These are phyloP conservation scores for Phaeosphaeriaceae sp. DNA, from an alignment of 2,329 filamentous ascomycete species.

Conservation along the genomic window DNA sequence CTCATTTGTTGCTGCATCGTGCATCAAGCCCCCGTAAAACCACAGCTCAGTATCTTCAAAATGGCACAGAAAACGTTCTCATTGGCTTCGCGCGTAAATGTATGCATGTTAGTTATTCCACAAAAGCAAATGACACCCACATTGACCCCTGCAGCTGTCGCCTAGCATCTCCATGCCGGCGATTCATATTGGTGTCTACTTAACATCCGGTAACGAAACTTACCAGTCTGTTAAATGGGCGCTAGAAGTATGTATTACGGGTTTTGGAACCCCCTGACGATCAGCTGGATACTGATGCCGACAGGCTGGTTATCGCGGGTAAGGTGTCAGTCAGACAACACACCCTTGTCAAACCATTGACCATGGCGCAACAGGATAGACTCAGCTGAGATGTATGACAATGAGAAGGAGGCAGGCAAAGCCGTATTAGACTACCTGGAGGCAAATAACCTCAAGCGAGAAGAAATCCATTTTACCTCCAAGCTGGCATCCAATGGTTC, in stretches of 20 bases:
- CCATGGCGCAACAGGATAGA: conserved; percentile 54
- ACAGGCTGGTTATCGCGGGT: conserved; percentile 56
- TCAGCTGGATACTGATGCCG: conserved; percentile 23
- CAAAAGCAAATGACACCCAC: conserved; percentile 3
- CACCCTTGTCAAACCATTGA: conserved; percentile 27
- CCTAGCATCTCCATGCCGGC: conserved; percentile 72
- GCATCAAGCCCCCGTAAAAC: conserved; percentile 20
- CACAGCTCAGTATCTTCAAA: conserved; percentile 13
- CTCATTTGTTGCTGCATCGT: conserved; percentile 32
- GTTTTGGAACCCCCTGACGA: conserved; percentile 15
- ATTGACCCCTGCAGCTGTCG: conserved; percentile 47
- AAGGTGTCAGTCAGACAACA: conserved; percentile 24
- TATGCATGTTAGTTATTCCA: conserved; percentile 18
- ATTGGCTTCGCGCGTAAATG: conserved; percentile 53
- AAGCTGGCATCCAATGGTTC: conserved; percentile 73
- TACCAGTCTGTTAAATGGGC: conserved; percentile 63
- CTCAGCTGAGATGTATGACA: conserved; percentile 69
- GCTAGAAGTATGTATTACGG: conserved; percentile 54
- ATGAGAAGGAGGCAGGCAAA: conserved; percentile 72
- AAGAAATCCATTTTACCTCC: conserved; percentile 79
- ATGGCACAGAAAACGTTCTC: conserved; percentile 48
- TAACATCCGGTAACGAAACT: conserved; percentile 69
- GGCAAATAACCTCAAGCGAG: conserved; percentile 63
- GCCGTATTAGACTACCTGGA: conserved; percentile 67
- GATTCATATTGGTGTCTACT: conserved; percentile 76